phyloP scores from a whole-genome alignment of 805 yeast species.

The Maudiozyma pseudohumilis region DNA sequence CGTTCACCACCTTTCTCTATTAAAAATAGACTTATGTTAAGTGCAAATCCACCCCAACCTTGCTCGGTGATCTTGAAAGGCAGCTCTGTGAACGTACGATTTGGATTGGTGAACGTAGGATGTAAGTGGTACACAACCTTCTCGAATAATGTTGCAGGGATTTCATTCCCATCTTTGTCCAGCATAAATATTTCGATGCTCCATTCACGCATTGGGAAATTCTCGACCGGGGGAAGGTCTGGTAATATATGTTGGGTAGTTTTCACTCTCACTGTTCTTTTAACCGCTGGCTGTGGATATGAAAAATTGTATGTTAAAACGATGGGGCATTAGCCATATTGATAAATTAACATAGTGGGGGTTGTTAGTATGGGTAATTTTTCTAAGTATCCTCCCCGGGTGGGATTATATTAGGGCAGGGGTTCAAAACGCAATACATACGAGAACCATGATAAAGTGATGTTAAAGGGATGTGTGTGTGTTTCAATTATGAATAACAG shows the following conservation, averaged over 20 bases:
- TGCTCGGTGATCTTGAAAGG: slow-evolving; percentile 86
- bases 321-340: neutral
- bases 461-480: too few species aligned
- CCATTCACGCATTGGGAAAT: slow-evolving; percentile 94
- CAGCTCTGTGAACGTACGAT: slow-evolving; percentile 63
- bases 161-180: slow-evolving; percentile 69
- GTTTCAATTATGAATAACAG: too few species aligned
- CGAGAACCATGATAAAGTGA: too few species aligned
- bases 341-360: neutral
- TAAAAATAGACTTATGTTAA: slow-evolving; percentile 66
- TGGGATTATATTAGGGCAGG: too few species aligned
- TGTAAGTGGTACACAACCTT: slow-evolving; percentile 88
- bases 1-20: slow-evolving; percentile 85
- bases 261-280: slow-evolving; percentile 79
- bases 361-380: too few species aligned
- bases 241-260: slow-evolving; percentile 76
- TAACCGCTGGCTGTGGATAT: slow-evolving; percentile 34
- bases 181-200: slow-evolving; percentile 64
- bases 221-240: slow-evolving; percentile 78
- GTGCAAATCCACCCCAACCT: slow-evolving; percentile 98
- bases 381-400: too few species aligned
- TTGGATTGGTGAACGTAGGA: slow-evolving; percentile 90
- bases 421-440: too few species aligned
- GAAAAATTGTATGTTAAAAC: neutral
- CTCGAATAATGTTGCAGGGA: slow-evolving; percentile 82